These are phyloP conservation scores for Cyberlindnera subsufficiens DNA, from an alignment of 805 yeast genomes.

Conservation along the genomic window DNA sequence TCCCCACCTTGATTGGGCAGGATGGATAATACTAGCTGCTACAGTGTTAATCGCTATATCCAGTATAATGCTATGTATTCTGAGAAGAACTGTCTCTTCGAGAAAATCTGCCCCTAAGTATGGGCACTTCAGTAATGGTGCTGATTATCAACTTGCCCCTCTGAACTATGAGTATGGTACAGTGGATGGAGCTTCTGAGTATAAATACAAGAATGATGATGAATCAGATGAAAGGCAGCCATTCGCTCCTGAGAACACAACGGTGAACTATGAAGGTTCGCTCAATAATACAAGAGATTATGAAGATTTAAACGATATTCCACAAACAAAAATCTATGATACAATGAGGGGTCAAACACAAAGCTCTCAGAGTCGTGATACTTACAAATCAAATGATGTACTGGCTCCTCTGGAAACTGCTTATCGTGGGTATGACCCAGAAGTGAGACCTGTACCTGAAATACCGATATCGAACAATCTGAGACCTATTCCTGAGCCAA, in stretches of 20 bases:
- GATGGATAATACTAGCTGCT: slow-evolving; percentile 76
- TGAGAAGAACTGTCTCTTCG: slow-evolving; percentile 57
- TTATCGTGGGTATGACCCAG: slow-evolving; percentile 16
- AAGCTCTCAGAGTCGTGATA: slow-evolving; percentile 5
- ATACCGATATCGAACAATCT: neutral
- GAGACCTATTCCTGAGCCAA: neutral
- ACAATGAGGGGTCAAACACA: slow-evolving; percentile 13
- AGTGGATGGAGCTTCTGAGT: slow-evolving; percentile 19
- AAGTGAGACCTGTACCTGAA: neutral
- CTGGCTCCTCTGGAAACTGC: slow-evolving; percentile 17
- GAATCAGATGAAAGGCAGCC: slow-evolving; percentile 16
- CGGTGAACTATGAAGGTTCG: slow-evolving; percentile 9
- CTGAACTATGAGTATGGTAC: slow-evolving; percentile 23
- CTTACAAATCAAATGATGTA: slow-evolving; percentile 9
- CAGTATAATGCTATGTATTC: slow-evolving; percentile 62
- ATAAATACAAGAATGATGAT: slow-evolving; percentile 8
- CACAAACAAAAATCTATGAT: slow-evolving; percentile 16
- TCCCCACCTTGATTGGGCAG: slow-evolving; percentile 72
- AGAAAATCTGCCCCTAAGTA: slow-evolving; percentile 17
- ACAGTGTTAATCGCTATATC: slow-evolving; percentile 59
- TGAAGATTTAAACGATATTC: slow-evolving; percentile 15
- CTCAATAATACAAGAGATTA: slow-evolving; percentile 9
- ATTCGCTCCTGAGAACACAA: slow-evolving; percentile 9
- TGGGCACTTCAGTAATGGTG: slow-evolving; percentile 9
- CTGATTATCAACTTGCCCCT: slow-evolving; percentile 22